Conservation (phyloP, 768 basidiomycete genomes). For the Kwoniella botswanensis region DNA sequence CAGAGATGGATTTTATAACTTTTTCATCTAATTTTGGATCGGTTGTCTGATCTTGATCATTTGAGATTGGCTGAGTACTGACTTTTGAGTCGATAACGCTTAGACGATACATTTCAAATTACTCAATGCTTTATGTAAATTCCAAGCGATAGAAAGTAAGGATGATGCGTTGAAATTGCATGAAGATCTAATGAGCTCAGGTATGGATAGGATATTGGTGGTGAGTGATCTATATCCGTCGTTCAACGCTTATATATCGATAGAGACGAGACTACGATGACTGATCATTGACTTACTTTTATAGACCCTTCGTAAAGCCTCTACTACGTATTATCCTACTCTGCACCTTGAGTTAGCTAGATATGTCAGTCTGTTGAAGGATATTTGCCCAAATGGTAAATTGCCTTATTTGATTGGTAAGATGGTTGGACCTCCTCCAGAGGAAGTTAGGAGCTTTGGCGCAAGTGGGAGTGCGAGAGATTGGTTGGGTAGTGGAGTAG, state of each 20-base stretch:
- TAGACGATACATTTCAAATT: slow-evolving; percentile 88
- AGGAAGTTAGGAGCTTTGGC: slow-evolving; percentile 60
- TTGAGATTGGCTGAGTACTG: neutral
- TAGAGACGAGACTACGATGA: neutral
- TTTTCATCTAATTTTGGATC: too few relatives aligned
- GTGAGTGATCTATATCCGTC: slow-evolving; percentile 62
- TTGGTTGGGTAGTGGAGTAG: slow-evolving; percentile 7
- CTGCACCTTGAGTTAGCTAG: slow-evolving; percentile 92
- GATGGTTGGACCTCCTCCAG: slow-evolving; percentile 78
- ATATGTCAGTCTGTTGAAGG: slow-evolving; percentile 72
- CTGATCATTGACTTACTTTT: neutral
- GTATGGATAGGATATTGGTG: slow-evolving; percentile 85
- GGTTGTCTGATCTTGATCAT: too few relatives aligned
- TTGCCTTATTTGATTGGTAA: slow-evolving; percentile 81
- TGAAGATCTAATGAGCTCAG: slow-evolving; percentile 82
- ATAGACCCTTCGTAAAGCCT: slow-evolving; percentile 93
- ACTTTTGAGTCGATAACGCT: neutral
- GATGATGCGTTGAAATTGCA: slow-evolving; percentile 75
- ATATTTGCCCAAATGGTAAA: slow-evolving; percentile 67
- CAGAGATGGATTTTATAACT: neutral
- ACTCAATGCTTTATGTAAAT: slow-evolving; percentile 76
- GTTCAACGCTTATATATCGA: too few relatives aligned
- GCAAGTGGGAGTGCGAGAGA: neutral
- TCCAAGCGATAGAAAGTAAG: slow-evolving; percentile 69
- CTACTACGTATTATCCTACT: slow-evolving; percentile 88